phyloP scores from a whole-genome alignment of 2,329 filamentous ascomycete species.

The Xylariaceae sp. region DNA sequence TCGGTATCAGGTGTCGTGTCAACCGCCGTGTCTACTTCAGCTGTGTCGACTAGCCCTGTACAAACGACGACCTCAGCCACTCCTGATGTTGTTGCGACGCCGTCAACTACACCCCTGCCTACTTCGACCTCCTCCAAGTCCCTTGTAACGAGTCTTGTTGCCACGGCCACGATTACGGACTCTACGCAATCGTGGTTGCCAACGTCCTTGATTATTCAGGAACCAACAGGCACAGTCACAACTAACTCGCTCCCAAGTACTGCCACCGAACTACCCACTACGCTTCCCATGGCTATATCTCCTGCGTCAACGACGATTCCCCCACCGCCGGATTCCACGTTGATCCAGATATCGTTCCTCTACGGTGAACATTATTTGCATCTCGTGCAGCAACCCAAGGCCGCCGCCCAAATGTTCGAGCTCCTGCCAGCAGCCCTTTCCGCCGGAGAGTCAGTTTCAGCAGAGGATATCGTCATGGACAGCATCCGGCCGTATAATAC shows the following conservation, averaged over 20 bases:
- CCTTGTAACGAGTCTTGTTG: conserved; percentile 36
- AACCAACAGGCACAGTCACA: conserved; percentile 36
- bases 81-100: conserved; percentile 12
- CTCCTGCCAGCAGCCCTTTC: conserved; percentile 66
- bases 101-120: conserved; percentile 6
- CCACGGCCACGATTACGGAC: conserved; percentile 40
- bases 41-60: conserved; percentile 9
- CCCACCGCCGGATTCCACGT: conserved; percentile 57
- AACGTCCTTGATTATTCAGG: conserved; percentile 55
- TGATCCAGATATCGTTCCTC: conserved; percentile 81
- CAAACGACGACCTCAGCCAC: conserved; percentile 10
- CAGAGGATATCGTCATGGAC: conserved; percentile 57
- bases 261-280: conserved; percentile 54
- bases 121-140: conserved; percentile 16
- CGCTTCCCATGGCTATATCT: conserved; percentile 69
- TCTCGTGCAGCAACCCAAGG: conserved; percentile 63
- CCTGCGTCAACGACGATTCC: conserved; percentile 52
- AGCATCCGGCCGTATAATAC: conserved; percentile 75
- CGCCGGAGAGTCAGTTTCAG: conserved; percentile 55
- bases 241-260: conserved; percentile 37
- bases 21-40: conserved; percentile 1
- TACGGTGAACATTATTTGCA: conserved; percentile 79
- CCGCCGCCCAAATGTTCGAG: conserved; percentile 79
- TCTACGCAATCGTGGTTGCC: conserved; percentile 48
- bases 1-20: conserved; percentile 1